These are phyloP conservation scores for Lactuca sativa DNA, from an alignment of 129 eudicot genomes.

Conservation along the genomic window DNA sequence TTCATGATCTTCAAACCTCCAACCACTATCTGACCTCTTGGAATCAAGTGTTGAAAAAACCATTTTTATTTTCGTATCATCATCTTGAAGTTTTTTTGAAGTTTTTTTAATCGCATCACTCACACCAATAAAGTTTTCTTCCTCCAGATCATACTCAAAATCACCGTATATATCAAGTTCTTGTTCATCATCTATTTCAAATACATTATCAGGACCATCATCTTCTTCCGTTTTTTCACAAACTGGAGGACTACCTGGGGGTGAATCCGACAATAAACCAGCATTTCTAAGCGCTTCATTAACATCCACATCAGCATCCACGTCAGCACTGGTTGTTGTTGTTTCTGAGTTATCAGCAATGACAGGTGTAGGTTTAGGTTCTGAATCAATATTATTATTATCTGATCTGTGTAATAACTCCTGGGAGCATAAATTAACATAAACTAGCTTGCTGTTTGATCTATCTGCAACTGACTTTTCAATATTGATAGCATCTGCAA, in stretches of 20 bases:
- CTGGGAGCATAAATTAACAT: constrained; percentile 81
- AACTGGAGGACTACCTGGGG: constrained; percentile 61
- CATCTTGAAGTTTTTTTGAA: constrained; percentile 46
- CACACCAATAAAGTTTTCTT: constrained; percentile 68
- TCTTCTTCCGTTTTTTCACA: constrained; percentile 36
- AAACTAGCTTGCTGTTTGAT: constrained; percentile 85
- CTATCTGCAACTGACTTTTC: constrained; percentile 78
- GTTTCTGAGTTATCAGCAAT: constrained; percentile 32
- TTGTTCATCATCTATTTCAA: constrained; percentile 74
- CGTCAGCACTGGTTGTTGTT: constrained; percentile 31
- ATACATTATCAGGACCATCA: constrained; percentile 66
- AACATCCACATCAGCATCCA: constrained; percentile 45
- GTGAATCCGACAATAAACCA: constrained; percentile 87
- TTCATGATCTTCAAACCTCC: constrained; percentile 34
- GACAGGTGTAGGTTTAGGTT: constrained; percentile 33
- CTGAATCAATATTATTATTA: constrained; percentile 14
- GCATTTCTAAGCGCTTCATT: constrained; percentile 81
- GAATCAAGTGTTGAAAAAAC: constrained; percentile 61
- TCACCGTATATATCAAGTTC: constrained; percentile 95
- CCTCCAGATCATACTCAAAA: constrained; percentile 88
- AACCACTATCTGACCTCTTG: constrained; percentile 31
- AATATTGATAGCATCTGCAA: constrained; percentile 85
- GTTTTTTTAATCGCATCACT: constrained; percentile 42
- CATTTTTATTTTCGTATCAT: constrained; percentile 60
- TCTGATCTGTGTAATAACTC: constrained; percentile 60